phyloP scores from a whole-genome alignment of 2,329 filamentous ascomycete genomes.

The Xylaria sp. region DNA sequence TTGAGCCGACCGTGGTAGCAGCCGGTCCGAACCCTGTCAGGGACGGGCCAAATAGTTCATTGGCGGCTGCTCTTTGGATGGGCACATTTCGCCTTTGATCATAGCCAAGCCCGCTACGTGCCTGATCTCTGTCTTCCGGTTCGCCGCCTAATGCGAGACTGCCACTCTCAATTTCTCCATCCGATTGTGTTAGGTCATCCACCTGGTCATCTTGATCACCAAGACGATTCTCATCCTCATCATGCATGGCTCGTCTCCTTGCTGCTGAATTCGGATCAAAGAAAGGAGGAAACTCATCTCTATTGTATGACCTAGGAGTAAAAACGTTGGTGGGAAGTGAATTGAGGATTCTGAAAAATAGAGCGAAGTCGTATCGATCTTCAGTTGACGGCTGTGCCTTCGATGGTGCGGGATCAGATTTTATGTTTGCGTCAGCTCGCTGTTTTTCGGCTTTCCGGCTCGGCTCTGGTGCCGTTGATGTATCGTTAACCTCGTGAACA shows the following conservation, averaged over 20 bases:
- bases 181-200: constrained; percentile 62
- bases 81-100: constrained; percentile 74
- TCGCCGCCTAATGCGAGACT: constrained; percentile 93
- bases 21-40: constrained; percentile 62
- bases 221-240: constrained; percentile 71
- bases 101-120: constrained; percentile 62
- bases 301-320: constrained; percentile 37
- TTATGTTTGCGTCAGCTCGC: constrained; percentile 35
- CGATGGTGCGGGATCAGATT: constrained; percentile 18
- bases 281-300: constrained; percentile 72
- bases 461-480: constrained; percentile 49
- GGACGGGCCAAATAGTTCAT: constrained; percentile 66
- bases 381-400: constrained; percentile 23
- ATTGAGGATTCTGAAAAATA: constrained; percentile 44
- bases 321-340: constrained; percentile 55
- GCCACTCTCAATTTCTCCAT: constrained; percentile 81
- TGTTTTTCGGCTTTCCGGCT: constrained; percentile 48
- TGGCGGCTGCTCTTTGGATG: constrained; percentile 72
- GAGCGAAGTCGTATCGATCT: constrained; percentile 43
- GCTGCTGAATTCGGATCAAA: constrained; percentile 86
- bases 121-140: constrained; percentile 80
- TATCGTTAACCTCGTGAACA: constrained; percentile 57
- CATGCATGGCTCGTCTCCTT: constrained; percentile 80
- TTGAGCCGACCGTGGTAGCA: constrained; percentile 65
- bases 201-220: constrained; percentile 61